A percentile compares a stretch with the other conserved stretches of the same genome.
phyloP scores from a whole-genome alignment of 1,139 yeast genomes.

The Wickerhamomyces sp. region DNA sequence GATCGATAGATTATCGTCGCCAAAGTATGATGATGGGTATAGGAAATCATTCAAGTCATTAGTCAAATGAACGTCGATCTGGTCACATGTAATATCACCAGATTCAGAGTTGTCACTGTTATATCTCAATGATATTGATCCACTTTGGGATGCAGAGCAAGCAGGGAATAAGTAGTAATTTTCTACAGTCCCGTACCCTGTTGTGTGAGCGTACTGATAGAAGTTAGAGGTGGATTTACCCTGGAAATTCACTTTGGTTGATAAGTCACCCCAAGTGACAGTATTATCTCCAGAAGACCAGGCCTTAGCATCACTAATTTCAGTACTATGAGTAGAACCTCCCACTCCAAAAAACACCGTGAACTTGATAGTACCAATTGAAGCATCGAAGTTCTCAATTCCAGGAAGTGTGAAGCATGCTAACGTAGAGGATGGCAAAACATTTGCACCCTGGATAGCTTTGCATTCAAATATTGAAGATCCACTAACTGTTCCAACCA shows the following conservation, averaged over 20 bases:
- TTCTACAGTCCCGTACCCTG: constrained; percentile 27
- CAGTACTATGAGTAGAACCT: constrained; percentile 12
- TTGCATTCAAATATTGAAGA: constrained; percentile 26
- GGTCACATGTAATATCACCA: constrained; percentile 26
- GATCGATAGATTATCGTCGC: constrained; percentile 16
- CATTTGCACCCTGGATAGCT: constrained; percentile 29
- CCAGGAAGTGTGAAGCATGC: constrained; percentile 25
- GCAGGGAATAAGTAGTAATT: constrained; percentile 28
- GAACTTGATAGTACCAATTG: constrained; percentile 26
- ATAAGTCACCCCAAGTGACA: constrained; percentile 17
- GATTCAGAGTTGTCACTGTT: constrained; percentile 20
- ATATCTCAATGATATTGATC: constrained; percentile 25
- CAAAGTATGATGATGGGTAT: constrained; percentile 23
- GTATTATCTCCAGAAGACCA: neutral
- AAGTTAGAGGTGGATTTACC: constrained; percentile 17
- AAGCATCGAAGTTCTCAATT: constrained; percentile 17
- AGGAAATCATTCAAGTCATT: constrained; percentile 29
- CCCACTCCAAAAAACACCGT: constrained; percentile 24
- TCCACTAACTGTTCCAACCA: constrained; percentile 22
- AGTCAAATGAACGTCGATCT: constrained; percentile 23
- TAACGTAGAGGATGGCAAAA: constrained; percentile 23
- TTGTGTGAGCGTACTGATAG: constrained; percentile 26
- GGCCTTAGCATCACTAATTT: constrained; percentile 10
- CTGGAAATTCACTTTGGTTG: constrained; percentile 25
- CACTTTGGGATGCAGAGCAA: constrained; percentile 24